Evolutionary conservation across 192 early-diverging fungal species (phyloP), one percentile per base, ranked within the genome.

Genomic region (Coemansia sp.): DNA sequence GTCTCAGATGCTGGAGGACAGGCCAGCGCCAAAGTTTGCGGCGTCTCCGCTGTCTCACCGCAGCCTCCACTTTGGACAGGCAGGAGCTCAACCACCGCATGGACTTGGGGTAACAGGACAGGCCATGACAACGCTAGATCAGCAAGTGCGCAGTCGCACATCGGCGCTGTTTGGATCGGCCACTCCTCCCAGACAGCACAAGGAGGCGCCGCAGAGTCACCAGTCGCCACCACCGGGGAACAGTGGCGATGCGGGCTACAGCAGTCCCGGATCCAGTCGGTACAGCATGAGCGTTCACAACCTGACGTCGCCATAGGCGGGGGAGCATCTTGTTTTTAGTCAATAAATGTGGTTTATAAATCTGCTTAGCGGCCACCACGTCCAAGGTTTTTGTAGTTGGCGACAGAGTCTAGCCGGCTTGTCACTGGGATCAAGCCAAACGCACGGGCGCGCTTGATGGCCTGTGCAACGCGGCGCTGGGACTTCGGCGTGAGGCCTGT

Each of bases 401-500:
- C 61, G 53, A 60, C 53, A 29, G 24, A 26, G 21, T 56, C 39
- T 17, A 65, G 56, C 68, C 61, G 72, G 70, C 48, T 75, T 0
- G 72, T 76, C 12, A 83, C 63, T 11, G 81, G 81, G 43, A 83
- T 65, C 33, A 83, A 60, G 1, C 82, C 82, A 64, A 83, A 83
- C 4, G 87, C 80, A 9, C 87, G 76, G 1, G 83, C 87, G 35
- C 87, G 72, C 37, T 84, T 82, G 38, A 88, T 84, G 33, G 85
- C 82, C 75, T 84, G 84, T 24, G 83, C 80, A 8, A 88, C 41
- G 4, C 78, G 75, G 32, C 83, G 82, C 70, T 88, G 87, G 24
- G 80, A 83, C 56, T 85, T 85, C 48, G 82, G 80, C 10, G 82
- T 81, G 35, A 88, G 79, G 8, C 81, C 76, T 15, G 85, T 86